Evolutionary conservation across 1,284 basidiomycete genomes (phyloP).

Genomic region (Tetrapyrgos nigripes): DNA sequence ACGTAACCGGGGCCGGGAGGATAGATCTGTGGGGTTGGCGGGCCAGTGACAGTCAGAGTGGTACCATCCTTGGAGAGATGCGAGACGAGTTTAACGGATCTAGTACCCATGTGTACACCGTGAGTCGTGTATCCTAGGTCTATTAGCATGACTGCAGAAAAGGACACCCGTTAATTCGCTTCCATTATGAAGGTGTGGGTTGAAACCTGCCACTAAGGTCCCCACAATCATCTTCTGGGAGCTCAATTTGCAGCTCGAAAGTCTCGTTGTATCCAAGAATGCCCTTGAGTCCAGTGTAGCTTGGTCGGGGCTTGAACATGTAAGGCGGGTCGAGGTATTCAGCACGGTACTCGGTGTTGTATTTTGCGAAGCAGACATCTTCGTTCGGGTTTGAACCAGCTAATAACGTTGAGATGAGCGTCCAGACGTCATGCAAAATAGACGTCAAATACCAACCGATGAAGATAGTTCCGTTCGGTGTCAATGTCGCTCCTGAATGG

Average conservation of each 20-base stretch:
- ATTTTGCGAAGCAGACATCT: slow-evolving; percentile 33
- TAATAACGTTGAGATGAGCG: slow-evolving; percentile 36
- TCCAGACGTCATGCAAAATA: neutral
- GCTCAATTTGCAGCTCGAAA: slow-evolving; percentile 20
- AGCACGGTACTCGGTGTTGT: neutral
- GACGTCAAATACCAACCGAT: neutral
- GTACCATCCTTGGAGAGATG: slow-evolving; percentile 28
- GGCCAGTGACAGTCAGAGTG: slow-evolving; percentile 44
- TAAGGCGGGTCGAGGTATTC: neutral
- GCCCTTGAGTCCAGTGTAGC: slow-evolving; percentile 49
- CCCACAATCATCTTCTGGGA: slow-evolving; percentile 24
- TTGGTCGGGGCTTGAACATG: slow-evolving; percentile 34
- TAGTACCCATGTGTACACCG: slow-evolving; percentile 52
- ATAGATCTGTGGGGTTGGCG: slow-evolving; percentile 48
- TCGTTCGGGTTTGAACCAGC: slow-evolving; percentile 60
- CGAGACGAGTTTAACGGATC: slow-evolving; percentile 48
- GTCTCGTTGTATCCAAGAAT: slow-evolving; percentile 29
- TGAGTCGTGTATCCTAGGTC: slow-evolving; percentile 57
- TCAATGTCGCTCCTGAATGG: slow-evolving; percentile 39
- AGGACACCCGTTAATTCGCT: too few relatives aligned
- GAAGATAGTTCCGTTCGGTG: slow-evolving; percentile 26
- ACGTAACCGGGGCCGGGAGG: slow-evolving; percentile 61
- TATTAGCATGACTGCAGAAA: slow-evolving; percentile 52
- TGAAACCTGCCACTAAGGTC: too few relatives aligned
- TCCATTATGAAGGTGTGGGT: too few relatives aligned